A percentile compares a stretch with the other conserved stretches of the same genome.
Evolutionary conservation across 2,329 filamentous ascomycete genomes (phyloP).

Genomic region (Dryadomyces quercus-mongolicae): DNA sequence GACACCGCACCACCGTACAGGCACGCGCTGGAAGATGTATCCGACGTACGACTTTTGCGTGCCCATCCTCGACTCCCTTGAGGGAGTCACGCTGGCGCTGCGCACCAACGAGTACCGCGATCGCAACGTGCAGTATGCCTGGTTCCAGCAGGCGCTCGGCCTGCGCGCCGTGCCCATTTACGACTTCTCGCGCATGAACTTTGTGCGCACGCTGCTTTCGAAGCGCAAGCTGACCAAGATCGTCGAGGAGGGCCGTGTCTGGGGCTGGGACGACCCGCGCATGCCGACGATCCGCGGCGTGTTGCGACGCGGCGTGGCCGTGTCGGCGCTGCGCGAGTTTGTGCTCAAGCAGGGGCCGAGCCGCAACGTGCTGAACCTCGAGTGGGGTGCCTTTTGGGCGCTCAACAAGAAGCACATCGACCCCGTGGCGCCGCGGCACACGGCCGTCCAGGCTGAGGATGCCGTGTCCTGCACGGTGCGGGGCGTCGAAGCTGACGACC

Average conservation of each 20-base stretch:
- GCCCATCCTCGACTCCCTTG: slow-evolving; percentile 67
- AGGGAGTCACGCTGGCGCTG: slow-evolving; percentile 72
- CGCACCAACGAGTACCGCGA: slow-evolving; percentile 74
- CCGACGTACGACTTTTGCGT: slow-evolving; percentile 79
- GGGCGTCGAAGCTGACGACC: too few relatives aligned
- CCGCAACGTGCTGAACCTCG: too few relatives aligned
- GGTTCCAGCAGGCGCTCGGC: slow-evolving; percentile 64
- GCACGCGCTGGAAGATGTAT: slow-evolving; percentile 70
- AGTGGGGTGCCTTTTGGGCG: slow-evolving; percentile 64
- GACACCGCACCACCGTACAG: slow-evolving; percentile 61
- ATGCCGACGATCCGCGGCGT: slow-evolving; percentile 70
- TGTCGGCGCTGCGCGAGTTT: slow-evolving; percentile 69
- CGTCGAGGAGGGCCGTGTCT: slow-evolving; percentile 38
- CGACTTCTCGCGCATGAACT: slow-evolving; percentile 77
- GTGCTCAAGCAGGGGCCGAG: slow-evolving; percentile 74
- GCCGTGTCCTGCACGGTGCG: too few relatives aligned
- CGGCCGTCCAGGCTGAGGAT: too few relatives aligned
- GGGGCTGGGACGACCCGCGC: slow-evolving; percentile 53
- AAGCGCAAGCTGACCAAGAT: slow-evolving; percentile 78
- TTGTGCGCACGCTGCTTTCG: slow-evolving; percentile 66
- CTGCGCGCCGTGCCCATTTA: slow-evolving; percentile 70
- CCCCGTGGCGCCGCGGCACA: too few relatives aligned
- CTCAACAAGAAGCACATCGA: slow-evolving; percentile 74
- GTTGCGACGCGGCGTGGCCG: slow-evolving; percentile 63
- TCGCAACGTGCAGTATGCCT: slow-evolving; percentile 73